phyloP scores from a whole-genome alignment of 2,329 filamentous ascomycete species.

The Sphaerulina vaccinii region DNA sequence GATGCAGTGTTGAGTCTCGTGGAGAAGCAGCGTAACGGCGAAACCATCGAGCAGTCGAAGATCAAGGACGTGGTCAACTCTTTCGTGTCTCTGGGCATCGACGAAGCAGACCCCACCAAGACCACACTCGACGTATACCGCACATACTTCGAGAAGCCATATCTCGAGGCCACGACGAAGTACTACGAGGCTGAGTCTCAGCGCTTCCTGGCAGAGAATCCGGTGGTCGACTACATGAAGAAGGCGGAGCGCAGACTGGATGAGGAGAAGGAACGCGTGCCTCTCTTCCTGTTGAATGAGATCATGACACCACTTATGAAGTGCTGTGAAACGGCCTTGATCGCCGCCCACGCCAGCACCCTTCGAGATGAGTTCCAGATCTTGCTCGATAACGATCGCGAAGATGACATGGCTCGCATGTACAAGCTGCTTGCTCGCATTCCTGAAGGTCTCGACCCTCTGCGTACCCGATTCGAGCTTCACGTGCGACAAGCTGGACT shows the following conservation, averaged over 20 bases:
- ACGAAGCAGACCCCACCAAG: slow-evolving; percentile 89
- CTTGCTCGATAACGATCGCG: slow-evolving; percentile 87
- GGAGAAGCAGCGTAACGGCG: slow-evolving; percentile 93
- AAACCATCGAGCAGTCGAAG: slow-evolving; percentile 95
- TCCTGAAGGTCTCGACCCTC: slow-evolving; percentile 83
- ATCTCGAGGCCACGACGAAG: slow-evolving; percentile 75
- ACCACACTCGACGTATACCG: slow-evolving; percentile 94
- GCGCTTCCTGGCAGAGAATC: slow-evolving; percentile 93
- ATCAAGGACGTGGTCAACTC: slow-evolving; percentile 97
- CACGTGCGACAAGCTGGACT: slow-evolving; percentile 90
- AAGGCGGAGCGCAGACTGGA: slow-evolving; percentile 87
- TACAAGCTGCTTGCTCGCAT: slow-evolving; percentile 88
- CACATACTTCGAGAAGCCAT: slow-evolving; percentile 87
- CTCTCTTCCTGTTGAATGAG: slow-evolving; percentile 86
- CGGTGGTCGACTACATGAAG: slow-evolving; percentile 99
- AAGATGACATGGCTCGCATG: slow-evolving; percentile 95
- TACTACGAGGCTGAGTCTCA: slow-evolving; percentile 94
- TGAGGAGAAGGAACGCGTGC: slow-evolving; percentile 92
- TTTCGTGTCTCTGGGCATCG: slow-evolving; percentile 87
- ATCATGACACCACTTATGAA: slow-evolving; percentile 82
- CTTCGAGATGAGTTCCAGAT: slow-evolving; percentile 94
- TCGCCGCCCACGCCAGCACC: slow-evolving; percentile 81
- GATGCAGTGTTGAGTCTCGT: slow-evolving; percentile 89
- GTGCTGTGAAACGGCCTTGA: slow-evolving; percentile 83
- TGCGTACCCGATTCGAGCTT: slow-evolving; percentile 82